Evolutionary conservation across 1,284 basidiomycete genomes (phyloP), one percentile per base, ranked within the genome.

Genomic region (Papiliotrema nemorosa): DNA sequence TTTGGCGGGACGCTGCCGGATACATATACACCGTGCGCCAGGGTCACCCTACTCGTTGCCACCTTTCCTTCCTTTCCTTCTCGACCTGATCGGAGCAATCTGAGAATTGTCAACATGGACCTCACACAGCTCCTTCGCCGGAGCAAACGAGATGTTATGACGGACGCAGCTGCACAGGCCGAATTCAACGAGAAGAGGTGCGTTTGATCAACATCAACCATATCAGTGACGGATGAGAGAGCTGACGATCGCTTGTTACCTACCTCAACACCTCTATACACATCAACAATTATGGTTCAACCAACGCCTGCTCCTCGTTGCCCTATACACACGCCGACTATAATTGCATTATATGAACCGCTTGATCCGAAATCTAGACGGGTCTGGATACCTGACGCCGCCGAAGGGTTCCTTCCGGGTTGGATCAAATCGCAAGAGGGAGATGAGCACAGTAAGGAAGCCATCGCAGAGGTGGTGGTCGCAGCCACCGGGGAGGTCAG

Each of bases 121-220:
- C 67, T 65, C 20, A 45, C 59, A 20, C 59, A 64, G 44, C 51
- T 72, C 16, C 44, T 64, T 29, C 53, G 62, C 29, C 57, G 62
- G 46, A 53, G 62, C 37, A 61, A 59, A 36, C 62, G 60, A 45
- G 70, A 72, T 60, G 61, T 58, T 16, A 64, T 69, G 13, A 60
- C 66, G 14, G 68, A 76, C 26, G 89, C 90, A n/a, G 90, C 89
- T 22, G 82, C 86, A 26, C 88, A 92, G 66, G 90, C 90, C 37
- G 90, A 94, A 72, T 96, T 94, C 75, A 93, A 91, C 69, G 88
- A 91, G 80, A 94, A 94, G 85, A 92, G 88, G 73, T 74, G 50
- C 37, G 72, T 65, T 31, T 49, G 47, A 50, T 50, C n/a, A 31
- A 31, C 7, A 31, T 14, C n/a, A n/a, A 31, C 14, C 29, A 12